Evolutionary conservation across 768 basidiomycete species (phyloP).

Genomic region (Pleurotus djamor): DNA sequence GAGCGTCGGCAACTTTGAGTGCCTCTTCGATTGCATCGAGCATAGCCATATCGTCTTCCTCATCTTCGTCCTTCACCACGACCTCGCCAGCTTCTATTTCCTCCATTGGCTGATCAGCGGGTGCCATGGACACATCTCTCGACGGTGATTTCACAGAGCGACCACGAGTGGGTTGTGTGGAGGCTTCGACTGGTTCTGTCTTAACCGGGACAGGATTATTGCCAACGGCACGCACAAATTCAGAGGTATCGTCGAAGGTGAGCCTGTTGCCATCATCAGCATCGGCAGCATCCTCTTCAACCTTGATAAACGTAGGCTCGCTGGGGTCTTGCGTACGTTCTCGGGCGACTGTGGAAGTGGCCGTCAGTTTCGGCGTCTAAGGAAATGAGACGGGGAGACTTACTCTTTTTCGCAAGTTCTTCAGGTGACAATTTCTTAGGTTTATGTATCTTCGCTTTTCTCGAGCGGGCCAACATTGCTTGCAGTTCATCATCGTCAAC

Average conservation of each 20-base stretch:
- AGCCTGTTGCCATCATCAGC: constrained; percentile 54
- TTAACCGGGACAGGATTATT: constrained; percentile 59
- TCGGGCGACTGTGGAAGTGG: constrained; percentile 53
- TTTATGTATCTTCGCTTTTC: constrained; percentile 80
- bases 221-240: constrained; percentile 88
- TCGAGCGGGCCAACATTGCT: constrained; percentile 82
- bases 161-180: constrained; percentile 18
- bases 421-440: constrained; percentile 77
- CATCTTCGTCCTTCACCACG: constrained; percentile 74
- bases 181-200: constrained; percentile 38
- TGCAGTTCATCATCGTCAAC: constrained; percentile 99
- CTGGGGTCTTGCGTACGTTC: constrained; percentile 53
- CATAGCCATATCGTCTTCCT: constrained; percentile 69
- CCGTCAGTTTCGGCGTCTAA: neutral
- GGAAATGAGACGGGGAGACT: constrained; percentile 18
- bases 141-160: constrained; percentile 36
- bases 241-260: constrained; percentile 94
- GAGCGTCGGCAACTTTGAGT: constrained; percentile 61
- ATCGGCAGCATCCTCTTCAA: constrained; percentile 41
- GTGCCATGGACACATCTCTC: constrained; percentile 53
- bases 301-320: constrained; percentile 38
- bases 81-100: constrained; percentile 86
- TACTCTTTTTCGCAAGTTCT: constrained; percentile 77
- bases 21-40: constrained; percentile 75
- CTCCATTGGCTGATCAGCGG: constrained; percentile 60